Evolutionary conservation across 192 early-diverging fungal genomes (phyloP).

Genomic region (Coemansia sp.): DNA sequence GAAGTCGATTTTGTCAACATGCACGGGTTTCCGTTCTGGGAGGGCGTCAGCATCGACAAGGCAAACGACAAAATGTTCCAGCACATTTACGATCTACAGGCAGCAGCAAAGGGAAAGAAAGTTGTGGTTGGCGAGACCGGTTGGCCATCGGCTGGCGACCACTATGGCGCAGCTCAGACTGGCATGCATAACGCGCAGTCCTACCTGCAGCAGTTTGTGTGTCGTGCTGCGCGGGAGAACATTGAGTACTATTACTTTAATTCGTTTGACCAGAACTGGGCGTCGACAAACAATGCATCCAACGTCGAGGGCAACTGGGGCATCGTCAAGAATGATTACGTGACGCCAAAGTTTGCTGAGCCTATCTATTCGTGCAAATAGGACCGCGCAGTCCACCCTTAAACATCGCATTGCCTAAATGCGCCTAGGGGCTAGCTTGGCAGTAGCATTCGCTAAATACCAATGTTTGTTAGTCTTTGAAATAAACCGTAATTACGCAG

Average conservation of each 20-base stretch:
- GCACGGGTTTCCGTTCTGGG: conserved; percentile 66
- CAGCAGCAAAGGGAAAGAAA: conserved; percentile 51
- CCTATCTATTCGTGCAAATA: conserved; percentile 21
- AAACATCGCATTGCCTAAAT: not conserved
- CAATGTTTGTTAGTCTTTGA: not conserved
- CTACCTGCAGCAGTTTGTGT: conserved; percentile 59
- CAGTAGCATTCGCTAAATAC: not conserved
- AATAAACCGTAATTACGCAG: not conserved
- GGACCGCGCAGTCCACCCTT: no score
- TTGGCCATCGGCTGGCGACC: conserved; percentile 56
- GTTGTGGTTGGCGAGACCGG: conserved; percentile 62
- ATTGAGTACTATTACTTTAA: conserved; percentile 63
- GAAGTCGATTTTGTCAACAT: conserved; percentile 58
- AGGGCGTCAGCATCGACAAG: conserved; percentile 33
- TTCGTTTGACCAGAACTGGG: conserved; percentile 65
- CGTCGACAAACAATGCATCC: conserved; percentile 44
- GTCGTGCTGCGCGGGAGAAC: conserved; percentile 51
- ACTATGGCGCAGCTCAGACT: conserved; percentile 51
- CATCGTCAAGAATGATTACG: conserved; percentile 28
- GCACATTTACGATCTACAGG: conserved; percentile 45
- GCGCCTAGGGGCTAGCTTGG: not conserved
- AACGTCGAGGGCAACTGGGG: conserved; percentile 49
- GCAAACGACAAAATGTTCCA: conserved; percentile 57
- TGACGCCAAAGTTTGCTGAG: conserved; percentile 35
- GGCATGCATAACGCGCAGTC: conserved; percentile 54